A percentile compares a stretch with the other conserved stretches of the same genome.
phyloP scores from a whole-genome alignment of 441 rosid species.

The Adansonia grandidieri region DNA sequence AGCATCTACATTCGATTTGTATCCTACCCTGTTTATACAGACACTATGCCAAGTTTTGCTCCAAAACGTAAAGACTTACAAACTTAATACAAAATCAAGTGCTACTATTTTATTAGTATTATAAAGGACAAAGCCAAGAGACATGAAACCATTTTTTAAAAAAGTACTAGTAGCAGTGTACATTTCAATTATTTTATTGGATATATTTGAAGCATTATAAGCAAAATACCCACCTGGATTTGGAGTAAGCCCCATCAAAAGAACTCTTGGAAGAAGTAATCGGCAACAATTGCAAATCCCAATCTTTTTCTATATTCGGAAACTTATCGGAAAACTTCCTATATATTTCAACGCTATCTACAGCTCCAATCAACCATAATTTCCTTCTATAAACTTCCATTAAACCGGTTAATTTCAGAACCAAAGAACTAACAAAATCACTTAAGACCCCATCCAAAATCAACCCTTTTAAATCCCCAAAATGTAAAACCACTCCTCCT shows the following conservation, averaged over 20 bases:
- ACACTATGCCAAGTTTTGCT: neutral
- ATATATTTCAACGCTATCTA: conserved; percentile 62
- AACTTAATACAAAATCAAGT: neutral
- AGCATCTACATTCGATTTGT: neutral
- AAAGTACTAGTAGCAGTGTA: neutral
- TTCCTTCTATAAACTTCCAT: conserved; percentile 48
- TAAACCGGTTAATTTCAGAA: conserved; percentile 50
- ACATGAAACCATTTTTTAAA: conserved; percentile 2
- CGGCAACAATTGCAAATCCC: conserved; percentile 81
- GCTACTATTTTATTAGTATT: conserved; percentile 14
- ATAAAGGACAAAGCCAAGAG: conserved; percentile 19
- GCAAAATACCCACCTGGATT: conserved; percentile 57
- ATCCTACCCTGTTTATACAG: neutral
- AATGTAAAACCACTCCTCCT: conserved; percentile 46
- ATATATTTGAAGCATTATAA: neutral
- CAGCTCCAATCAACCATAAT: conserved; percentile 66
- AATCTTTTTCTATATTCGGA: conserved; percentile 62
- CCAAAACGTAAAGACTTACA: neutral
- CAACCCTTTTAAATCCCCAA: conserved; percentile 66
- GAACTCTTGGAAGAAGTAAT: conserved; percentile 55
- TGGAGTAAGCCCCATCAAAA: conserved; percentile 47
- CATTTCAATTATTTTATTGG: conserved; percentile 19
- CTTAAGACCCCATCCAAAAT: conserved; percentile 30
- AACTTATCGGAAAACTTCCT: conserved; percentile 50
- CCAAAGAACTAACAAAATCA: conserved; percentile 43